These are phyloP conservation scores for Collybia nuda DNA, from an alignment of 768 basidiomycete species.

Conservation along the genomic window DNA sequence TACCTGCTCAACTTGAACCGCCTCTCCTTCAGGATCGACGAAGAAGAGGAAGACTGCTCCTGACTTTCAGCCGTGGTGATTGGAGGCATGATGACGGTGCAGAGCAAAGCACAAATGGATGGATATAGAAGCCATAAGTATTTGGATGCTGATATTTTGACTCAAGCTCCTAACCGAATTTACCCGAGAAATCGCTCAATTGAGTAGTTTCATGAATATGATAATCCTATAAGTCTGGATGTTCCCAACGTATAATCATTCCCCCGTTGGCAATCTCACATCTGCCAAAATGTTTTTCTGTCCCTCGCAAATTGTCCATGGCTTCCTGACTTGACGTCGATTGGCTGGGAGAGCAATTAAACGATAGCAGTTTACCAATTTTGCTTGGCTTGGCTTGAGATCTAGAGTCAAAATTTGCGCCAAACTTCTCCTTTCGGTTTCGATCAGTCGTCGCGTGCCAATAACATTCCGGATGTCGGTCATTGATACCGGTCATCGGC, in stretches of 20 bases:
- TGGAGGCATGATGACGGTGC: constrained; percentile 45
- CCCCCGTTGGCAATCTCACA: too few relatives aligned
- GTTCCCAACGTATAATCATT: too few relatives aligned
- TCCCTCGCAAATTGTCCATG: too few relatives aligned
- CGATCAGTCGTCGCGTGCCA: too few relatives aligned
- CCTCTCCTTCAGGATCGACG: constrained; percentile 70
- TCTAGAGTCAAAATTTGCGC: too few relatives aligned
- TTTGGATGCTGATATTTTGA: constrained; percentile 9
- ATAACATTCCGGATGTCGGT: too few relatives aligned
- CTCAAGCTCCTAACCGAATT: constrained; percentile 31
- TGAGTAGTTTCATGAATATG: constrained; percentile 3
- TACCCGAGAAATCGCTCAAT: constrained; percentile 26
- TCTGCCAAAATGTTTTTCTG: too few relatives aligned
- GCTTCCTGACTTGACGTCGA: too few relatives aligned
- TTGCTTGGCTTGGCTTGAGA: too few relatives aligned
- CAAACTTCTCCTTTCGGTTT: too few relatives aligned
- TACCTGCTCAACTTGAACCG: constrained; percentile 88
- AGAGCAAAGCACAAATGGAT: constrained; percentile 26
- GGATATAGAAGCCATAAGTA: not conserved
- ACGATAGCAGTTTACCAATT: too few relatives aligned
- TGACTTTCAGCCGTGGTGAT: constrained; percentile 40
- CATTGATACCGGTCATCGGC: not conserved
- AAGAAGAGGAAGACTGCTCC: constrained; percentile 40
- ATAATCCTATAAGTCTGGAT: not conserved
- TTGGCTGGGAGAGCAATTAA: too few relatives aligned